Percentiles rank a stretch among this genome's conserved stretches.
phyloP scores from a whole-genome alignment of 2,329 filamentous ascomycete species.

The Hypoxylon sp. region DNA sequence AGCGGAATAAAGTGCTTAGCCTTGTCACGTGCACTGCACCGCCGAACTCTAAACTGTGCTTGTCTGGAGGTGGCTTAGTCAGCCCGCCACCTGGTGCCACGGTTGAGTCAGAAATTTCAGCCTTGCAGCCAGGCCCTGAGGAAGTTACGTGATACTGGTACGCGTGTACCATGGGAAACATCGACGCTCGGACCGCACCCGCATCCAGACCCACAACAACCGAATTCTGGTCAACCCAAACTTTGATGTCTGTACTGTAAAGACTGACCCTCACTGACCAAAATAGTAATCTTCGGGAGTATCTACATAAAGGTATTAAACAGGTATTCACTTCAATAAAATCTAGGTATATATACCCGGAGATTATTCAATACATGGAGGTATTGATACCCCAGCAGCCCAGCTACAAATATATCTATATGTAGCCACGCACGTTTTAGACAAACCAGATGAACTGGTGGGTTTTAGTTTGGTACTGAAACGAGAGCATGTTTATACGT shows the following conservation, averaged over 20 bases:
- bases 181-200: not conserved
- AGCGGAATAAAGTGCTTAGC: conserved; percentile 10
- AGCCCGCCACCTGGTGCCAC: not conserved
- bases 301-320: not conserved
- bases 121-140: not conserved
- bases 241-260: too few species aligned
- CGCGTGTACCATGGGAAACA: not conserved
- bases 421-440: not conserved
- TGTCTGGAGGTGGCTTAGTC: not conserved
- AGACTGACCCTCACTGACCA: not conserved
- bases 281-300: not conserved
- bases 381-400: not conserved
- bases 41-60: not conserved
- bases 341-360: not conserved
- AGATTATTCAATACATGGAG: not conserved
- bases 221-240: not conserved
- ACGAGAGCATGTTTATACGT: not conserved
- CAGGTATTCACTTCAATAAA: too few species aligned
- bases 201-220: not conserved
- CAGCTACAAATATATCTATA: not conserved
- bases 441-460: not conserved
- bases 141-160: not conserved
- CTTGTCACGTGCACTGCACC: conserved; percentile 5
- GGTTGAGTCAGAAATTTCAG: not conserved
- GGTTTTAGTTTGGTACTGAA: not conserved